Evolutionary conservation across 129 eudicot genomes (phyloP).

Genomic region (Erigeron canadensis): DNA sequence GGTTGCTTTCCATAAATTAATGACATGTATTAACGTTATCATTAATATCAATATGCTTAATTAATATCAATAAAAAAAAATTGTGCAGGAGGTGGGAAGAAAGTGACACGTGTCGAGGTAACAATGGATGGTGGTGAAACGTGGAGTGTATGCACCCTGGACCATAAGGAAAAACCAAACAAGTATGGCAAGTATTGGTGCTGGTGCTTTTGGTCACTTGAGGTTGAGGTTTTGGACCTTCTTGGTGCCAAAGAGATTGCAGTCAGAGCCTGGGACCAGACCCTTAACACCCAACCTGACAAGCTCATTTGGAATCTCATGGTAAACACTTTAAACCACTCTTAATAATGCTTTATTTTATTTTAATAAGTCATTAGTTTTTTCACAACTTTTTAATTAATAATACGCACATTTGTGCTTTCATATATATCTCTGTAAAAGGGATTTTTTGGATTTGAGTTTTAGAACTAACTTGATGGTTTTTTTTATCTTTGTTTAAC

Average conservation of each 20-base stretch:
- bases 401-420: too few relatives aligned
- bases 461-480: too few relatives aligned
- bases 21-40: too few relatives aligned
- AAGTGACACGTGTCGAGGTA: slow-evolving; percentile 92
- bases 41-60: too few relatives aligned
- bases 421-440: too few relatives aligned
- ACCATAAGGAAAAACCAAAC: slow-evolving; percentile 73
- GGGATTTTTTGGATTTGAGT: too few relatives aligned
- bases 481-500: neutral
- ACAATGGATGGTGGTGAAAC: slow-evolving; percentile 95
- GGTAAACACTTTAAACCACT: slow-evolving; percentile 32
- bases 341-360: too few relatives aligned
- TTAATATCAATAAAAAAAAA: too few relatives aligned
- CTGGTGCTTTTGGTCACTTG: slow-evolving; percentile 97
- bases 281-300: slow-evolving; percentile 90
- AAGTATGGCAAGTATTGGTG: slow-evolving; percentile 93
- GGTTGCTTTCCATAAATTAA: too few relatives aligned
- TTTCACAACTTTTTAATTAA: neutral
- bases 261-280: slow-evolving; percentile 94
- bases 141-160: slow-evolving; percentile 63
- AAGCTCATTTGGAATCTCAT: slow-evolving; percentile 96
- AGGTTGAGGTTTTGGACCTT: slow-evolving; percentile 87
- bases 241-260: slow-evolving; percentile 86
- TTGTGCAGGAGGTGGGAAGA: slow-evolving; percentile 81
- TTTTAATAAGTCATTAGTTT: neutral